These are phyloP conservation scores for Pleurotus djamor DNA, from an alignment of 768 basidiomycete genomes.

Conservation along the genomic window DNA sequence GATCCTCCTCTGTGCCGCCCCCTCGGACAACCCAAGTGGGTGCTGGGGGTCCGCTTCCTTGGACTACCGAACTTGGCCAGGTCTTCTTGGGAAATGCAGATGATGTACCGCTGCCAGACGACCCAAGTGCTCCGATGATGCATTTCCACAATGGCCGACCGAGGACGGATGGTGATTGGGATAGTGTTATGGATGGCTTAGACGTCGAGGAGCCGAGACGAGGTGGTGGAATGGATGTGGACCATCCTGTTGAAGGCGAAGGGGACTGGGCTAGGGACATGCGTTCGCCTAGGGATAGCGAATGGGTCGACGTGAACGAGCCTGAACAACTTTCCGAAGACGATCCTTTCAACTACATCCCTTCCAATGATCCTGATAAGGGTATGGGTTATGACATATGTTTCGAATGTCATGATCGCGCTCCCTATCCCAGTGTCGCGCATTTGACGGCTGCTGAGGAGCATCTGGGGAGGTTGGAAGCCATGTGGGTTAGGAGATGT, in stretches of 20 bases:
- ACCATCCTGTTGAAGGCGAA: slow-evolving; percentile 1
- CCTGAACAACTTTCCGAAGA: slow-evolving; percentile 15
- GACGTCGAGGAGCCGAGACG: background rate
- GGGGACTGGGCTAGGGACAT: background rate
- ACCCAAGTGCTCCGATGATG: slow-evolving; percentile 21
- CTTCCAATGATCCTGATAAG: slow-evolving; percentile 39
- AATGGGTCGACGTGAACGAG: background rate
- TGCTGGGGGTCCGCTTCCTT: slow-evolving; percentile 23
- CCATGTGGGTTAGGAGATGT: slow-evolving; percentile 56
- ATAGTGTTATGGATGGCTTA: background rate
- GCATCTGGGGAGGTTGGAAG: slow-evolving; percentile 64
- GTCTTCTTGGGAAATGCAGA: slow-evolving; percentile 81
- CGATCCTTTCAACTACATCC: slow-evolving; percentile 39
- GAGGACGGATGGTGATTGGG: slow-evolving; percentile 6
- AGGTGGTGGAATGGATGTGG: slow-evolving; percentile 3
- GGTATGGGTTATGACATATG: slow-evolving; percentile 81
- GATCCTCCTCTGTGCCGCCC: background rate
- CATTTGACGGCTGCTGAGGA: slow-evolving; percentile 77
- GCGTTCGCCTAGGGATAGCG: slow-evolving; percentile 9
- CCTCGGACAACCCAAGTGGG: background rate
- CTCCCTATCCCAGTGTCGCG: slow-evolving; percentile 65
- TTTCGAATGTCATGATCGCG: slow-evolving; percentile 83
- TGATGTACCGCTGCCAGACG: slow-evolving; percentile 62
- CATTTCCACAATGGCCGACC: slow-evolving; percentile 15
- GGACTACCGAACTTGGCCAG: slow-evolving; percentile 61